Evolutionary conservation across 371 early-diverging fungal genomes (phyloP), one percentile per base, ranked within the genome.

Genomic region (Syncephalis fuscata): DNA sequence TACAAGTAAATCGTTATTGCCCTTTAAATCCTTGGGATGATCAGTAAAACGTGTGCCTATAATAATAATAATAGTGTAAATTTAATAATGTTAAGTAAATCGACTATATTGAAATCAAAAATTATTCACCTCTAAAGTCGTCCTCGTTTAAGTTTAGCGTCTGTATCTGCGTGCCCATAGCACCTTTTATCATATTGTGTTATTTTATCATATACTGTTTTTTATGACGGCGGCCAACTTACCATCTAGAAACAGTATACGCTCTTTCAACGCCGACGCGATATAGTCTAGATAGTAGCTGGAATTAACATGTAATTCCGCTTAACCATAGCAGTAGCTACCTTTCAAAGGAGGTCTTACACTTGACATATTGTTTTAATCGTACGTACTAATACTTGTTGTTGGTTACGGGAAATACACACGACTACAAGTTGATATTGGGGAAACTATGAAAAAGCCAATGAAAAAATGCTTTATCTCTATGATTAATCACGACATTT

Each of bases 161-260:
- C 60, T 92, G 92, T 51, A 92, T 86, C 85, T 86, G 82, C 39
- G 92, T 90, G 37, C 89, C 92, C 92, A 91, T 91, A 38, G 80
- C 90, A 51, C 89, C 92, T 41, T 4, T 41, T 41, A 41, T 41
- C 4, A 41, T 19, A 8, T n/a, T 5, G 21, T 7, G 21, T 41
- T 41, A 41, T 8, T 16, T 8, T 16, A 21, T 4, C 8, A 8
- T 19, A 41, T 19, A 5, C 41, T 9, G 21, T 19, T 19, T 7
- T 41, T 8, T 7, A 8, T 3, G n/a, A 21, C 15, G 41, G n/a
- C n/a, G 8, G 41, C 21, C 4, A 7, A 41, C n/a, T 41, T 16
- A 41, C 41, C 41, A 60, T 92, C 93, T 48, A 92, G 73, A 65
- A 78, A 88, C 85, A 92, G 81, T 60, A 91, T 90, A 48, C 90